A percentile compares a stretch with the other conserved stretches of the same genome.
phyloP scores from a whole-genome alignment of 257 asterid genomes.

The Jacaranda mimosifolia region DNA sequence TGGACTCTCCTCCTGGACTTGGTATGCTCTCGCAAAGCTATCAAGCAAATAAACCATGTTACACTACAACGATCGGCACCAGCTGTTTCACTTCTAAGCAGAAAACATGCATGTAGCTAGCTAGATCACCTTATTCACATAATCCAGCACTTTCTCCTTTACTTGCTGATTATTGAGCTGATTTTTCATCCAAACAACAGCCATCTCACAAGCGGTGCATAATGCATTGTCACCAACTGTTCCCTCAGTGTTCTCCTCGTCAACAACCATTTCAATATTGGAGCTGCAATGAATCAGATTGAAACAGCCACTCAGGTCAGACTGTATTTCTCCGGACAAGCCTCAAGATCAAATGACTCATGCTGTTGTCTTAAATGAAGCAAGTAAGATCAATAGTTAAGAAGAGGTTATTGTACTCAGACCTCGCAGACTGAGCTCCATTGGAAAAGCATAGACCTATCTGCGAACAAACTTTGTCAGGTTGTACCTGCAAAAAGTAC shows the following conservation, averaged over 20 bases:
- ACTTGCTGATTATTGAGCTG: slow-evolving; percentile 66
- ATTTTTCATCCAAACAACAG: slow-evolving; percentile 93
- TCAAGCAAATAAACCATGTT: slow-evolving; percentile 26
- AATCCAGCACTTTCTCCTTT: slow-evolving; percentile 74
- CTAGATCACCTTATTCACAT: slow-evolving; percentile 75
- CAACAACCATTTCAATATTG: slow-evolving; percentile 77
- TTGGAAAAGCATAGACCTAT: slow-evolving; percentile 64
- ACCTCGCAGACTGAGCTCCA: slow-evolving; percentile 69
- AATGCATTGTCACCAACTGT: slow-evolving; percentile 57
- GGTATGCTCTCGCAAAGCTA: slow-evolving; percentile 93
- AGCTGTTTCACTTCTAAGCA: background rate
- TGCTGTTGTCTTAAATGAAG: background rate
- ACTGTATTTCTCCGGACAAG: background rate
- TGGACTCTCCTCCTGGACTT: slow-evolving; percentile 85
- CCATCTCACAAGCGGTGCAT: slow-evolving; percentile 91
- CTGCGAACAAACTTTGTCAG: slow-evolving; percentile 75
- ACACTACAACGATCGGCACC: background rate
- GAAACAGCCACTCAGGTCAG: slow-evolving; percentile 13
- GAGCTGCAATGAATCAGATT: slow-evolving; percentile 64
- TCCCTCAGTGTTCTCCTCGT: slow-evolving; percentile 48
- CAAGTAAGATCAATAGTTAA: slow-evolving; percentile 8
- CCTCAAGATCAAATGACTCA: background rate
- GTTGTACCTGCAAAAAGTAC: slow-evolving; percentile 67
- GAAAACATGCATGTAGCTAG: slow-evolving; percentile 11
- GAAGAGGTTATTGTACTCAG: slow-evolving; percentile 29